These are phyloP conservation scores for Yamadazyma nakazawae DNA, from an alignment of 805 yeast genomes.

Conservation along the genomic window DNA sequence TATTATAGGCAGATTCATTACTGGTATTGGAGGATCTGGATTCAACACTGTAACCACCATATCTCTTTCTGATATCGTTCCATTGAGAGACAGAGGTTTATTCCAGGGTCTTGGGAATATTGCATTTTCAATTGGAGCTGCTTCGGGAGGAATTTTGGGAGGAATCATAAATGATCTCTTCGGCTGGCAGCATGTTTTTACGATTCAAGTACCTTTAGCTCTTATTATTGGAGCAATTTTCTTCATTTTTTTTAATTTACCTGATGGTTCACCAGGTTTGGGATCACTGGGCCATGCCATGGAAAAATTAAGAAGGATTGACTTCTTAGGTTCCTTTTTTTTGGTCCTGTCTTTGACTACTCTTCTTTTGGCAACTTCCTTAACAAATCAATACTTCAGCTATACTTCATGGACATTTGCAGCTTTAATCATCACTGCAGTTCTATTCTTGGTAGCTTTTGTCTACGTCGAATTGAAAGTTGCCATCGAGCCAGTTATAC, in stretches of 20 bases:
- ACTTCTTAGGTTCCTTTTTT: conserved; percentile 59
- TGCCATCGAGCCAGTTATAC: conserved; percentile 66
- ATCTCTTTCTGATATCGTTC: conserved; percentile 71
- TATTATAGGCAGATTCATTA: conserved; percentile 61
- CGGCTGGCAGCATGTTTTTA: conserved; percentile 50
- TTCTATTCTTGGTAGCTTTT: conserved; percentile 38
- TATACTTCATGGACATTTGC: conserved; percentile 44
- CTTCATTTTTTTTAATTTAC: conserved; percentile 41
- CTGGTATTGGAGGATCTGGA: conserved; percentile 94
- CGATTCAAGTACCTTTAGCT: conserved; percentile 42
- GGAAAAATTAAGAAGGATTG: conserved; percentile 55
- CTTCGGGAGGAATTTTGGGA: conserved; percentile 43
- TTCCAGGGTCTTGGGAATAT: conserved; percentile 82
- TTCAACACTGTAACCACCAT: conserved; percentile 72
- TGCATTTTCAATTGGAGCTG: conserved; percentile 67
- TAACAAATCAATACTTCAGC: conserved; percentile 56
- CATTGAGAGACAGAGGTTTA: conserved; percentile 72
- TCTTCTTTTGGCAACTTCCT: conserved; percentile 63
- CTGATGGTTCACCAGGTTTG: conserved; percentile 54
- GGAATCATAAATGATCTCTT: conserved; percentile 54
- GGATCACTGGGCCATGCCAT: conserved; percentile 48
- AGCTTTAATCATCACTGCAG: conserved; percentile 20
- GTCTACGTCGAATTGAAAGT: conserved; percentile 47
- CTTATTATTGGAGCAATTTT: conserved; percentile 38
- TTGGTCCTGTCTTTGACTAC: conserved; percentile 56